Evolutionary conservation across 192 early-diverging fungal species (phyloP), one percentile per base, ranked within the genome.

Genomic region (Umbelopsis sp.): DNA sequence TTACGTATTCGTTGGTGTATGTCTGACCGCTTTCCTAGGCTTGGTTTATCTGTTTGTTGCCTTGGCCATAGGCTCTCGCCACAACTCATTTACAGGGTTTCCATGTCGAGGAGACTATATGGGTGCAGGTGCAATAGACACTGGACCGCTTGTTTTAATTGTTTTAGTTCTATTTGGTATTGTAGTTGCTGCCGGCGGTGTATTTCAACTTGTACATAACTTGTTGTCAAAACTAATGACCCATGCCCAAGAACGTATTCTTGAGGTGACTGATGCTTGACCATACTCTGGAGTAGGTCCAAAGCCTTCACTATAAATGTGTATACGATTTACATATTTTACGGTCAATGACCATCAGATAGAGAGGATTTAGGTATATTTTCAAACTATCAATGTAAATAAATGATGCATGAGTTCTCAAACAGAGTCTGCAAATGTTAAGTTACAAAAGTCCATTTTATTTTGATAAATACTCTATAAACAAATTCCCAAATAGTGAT

Each of bases 401-500:
- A n/a, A n/a, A n/a, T n/a, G n/a, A n/a, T n/a, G n/a, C n/a, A n/a
- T n/a, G n/a, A n/a, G n/a, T n/a, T n/a, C n/a, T n/a, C n/a, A n/a
- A n/a, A n/a, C n/a, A n/a, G n/a, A n/a, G n/a, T n/a, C n/a, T n/a
- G n/a, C n/a, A n/a, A n/a, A n/a, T n/a, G n/a, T n/a, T n/a, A n/a
- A n/a, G 56, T 34, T 62, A 62, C 11, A 36, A 12, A 36, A 29
- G 26, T 62, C 29, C 56, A 53, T 62, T 62, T 62, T 62, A 62
- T 32, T 34, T 62, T 34, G 56, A 62, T 26, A 17, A n/a, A 62
- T 49, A 49, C 56, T 62, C 56, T 62, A 62, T 62, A 62, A 22
- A 62, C 24, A 29, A 62, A 17, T 62, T 32, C 54, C 11, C 2
- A 29, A 26, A 12, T n/a, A 31, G 26, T 31, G 26, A 16, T 62